Base-by-base conservation (phyloP, 1,284 basidiomycete genomes). In the Inonotus obliquus region DNA sequence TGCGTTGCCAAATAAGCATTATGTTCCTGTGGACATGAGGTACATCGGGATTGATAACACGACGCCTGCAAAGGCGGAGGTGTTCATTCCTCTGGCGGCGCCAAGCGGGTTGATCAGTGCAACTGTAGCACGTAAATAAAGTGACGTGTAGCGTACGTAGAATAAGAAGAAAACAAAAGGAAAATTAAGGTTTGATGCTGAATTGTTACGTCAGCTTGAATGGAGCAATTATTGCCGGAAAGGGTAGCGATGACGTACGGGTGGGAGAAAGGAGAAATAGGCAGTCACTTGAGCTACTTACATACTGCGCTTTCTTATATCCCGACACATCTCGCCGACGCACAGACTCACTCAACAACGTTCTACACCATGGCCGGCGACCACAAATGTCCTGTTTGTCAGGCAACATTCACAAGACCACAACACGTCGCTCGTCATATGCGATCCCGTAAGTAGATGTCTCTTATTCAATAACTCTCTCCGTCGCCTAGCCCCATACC, bases 1-100 rank as follows among this genome's bases (percentile, higher is more conserved):
- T 75, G 76, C 79, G 54, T 79, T 97, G 32, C 96, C 96, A 9
- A 98, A 98, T 82, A 96, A 94, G 77, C 94, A 96, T 72, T 96
- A 94, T 73, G 84, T 96, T 68, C 89, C 89, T 0, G 87, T 91
- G 56, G 85, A 91, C 72, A 87, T 91, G 89, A 75, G 73, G 62
- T 92, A 86, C 66, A 73, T 82, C 48, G 79, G 77, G 14, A 66
- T 83, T 56, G 81, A 82, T 66, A 84, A 84, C 67, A 66, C 74
- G 60, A 80, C 76, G 14, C 81, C 81, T 80, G 79, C 83, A 1
- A 76, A 81, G n/a, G 90, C 89, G 49, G 91, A 93, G 70, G 91
- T 94, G 23, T 94, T 94, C 74, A 79, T 84, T 66, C 91, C 92
- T 47, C 76, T 91, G 53, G 78, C 87, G n/a, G 87, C 89, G 35